Percentiles rank a stretch among this genome's conserved stretches.
Conservation (phyloP, 176 grass and related monocot genomes). For the Ananas comosus region DNA sequence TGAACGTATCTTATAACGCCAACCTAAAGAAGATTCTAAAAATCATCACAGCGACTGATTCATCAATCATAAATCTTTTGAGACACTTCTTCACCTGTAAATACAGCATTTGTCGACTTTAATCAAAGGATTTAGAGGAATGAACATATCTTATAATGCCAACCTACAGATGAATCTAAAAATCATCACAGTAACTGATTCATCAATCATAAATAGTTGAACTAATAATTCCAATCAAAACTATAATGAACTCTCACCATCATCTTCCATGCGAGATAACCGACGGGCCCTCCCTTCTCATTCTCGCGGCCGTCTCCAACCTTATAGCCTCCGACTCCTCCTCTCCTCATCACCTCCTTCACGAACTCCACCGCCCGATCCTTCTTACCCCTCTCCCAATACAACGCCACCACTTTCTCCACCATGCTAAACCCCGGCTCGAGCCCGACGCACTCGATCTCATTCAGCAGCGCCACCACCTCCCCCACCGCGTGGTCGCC, state of each 20-base stretch:
- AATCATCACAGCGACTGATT: not conserved
- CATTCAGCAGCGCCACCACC: constrained; percentile 59
- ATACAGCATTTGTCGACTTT: no score
- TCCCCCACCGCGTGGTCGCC: constrained; percentile 47
- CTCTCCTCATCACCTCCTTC: constrained; percentile 71
- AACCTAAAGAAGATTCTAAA: not conserved
- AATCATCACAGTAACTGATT: not conserved
- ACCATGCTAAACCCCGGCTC: constrained; percentile 87
- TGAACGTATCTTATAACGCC: no score
- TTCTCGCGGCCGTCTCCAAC: constrained; percentile 25
- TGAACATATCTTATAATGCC: no score
- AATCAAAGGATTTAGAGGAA: no score
- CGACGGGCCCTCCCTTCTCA: constrained; percentile 58
- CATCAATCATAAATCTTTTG: not conserved
- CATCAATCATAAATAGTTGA: not conserved
- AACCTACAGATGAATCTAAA: not conserved
- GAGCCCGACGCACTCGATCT: constrained; percentile 96
- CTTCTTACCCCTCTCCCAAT: constrained; percentile 75
- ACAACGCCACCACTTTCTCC: constrained; percentile 86
- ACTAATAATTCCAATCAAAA: no score
- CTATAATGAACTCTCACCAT: constrained; percentile 54
- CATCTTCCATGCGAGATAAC: constrained; percentile 87
- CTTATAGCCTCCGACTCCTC: constrained; percentile 34
- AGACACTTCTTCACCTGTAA: no score
- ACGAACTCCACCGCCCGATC: constrained; percentile 66